phyloP scores from a whole-genome alignment of 169 alveolate species.

The Eimeria mitis region DNA sequence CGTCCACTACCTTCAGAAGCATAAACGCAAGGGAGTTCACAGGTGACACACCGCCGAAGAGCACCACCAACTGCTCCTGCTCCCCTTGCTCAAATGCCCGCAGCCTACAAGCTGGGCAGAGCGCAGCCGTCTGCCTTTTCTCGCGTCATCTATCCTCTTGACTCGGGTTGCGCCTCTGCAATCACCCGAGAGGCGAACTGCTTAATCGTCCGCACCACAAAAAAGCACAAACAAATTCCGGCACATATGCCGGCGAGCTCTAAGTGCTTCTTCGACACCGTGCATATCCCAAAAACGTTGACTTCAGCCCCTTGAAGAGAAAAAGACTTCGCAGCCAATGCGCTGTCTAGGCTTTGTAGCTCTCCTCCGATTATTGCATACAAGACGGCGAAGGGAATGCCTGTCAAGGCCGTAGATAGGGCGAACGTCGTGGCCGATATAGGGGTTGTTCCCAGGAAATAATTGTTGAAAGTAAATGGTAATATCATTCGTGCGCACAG shows the following conservation, averaged over 20 bases:
- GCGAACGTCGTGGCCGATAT: conserved; percentile 42
- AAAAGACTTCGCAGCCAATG: conserved; percentile 65
- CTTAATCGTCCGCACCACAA: conserved; percentile 53
- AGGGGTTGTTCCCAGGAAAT: conserved; percentile 59
- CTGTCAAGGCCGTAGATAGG: conserved; percentile 36
- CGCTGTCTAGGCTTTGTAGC: conserved; percentile 68
- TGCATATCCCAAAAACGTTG: conserved; percentile 26
- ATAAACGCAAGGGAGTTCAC: background rate
- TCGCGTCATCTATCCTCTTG: background rate
- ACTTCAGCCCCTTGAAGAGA: conserved; percentile 41
- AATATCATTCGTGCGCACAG: conserved; percentile 51
- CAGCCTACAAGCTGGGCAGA: background rate
- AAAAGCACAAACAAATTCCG: conserved; percentile 21
- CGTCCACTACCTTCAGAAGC: background rate
- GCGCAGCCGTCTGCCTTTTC: background rate
- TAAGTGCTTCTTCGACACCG: conserved; percentile 64
- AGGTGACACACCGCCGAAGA: background rate
- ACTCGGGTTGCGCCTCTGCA: conserved; percentile 39
- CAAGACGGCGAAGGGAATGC: conserved; percentile 62
- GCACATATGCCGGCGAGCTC: conserved; percentile 47
- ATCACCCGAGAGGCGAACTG: conserved; percentile 42
- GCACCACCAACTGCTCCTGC: background rate
- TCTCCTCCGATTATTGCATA: conserved; percentile 66
- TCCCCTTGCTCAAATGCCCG: background rate
- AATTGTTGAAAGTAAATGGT: conserved; percentile 70